Evolutionary conservation across 805 yeast genomes (phyloP), one percentile per base, ranked within the genome.

Genomic region (Hermanozyma aechmeae): DNA sequence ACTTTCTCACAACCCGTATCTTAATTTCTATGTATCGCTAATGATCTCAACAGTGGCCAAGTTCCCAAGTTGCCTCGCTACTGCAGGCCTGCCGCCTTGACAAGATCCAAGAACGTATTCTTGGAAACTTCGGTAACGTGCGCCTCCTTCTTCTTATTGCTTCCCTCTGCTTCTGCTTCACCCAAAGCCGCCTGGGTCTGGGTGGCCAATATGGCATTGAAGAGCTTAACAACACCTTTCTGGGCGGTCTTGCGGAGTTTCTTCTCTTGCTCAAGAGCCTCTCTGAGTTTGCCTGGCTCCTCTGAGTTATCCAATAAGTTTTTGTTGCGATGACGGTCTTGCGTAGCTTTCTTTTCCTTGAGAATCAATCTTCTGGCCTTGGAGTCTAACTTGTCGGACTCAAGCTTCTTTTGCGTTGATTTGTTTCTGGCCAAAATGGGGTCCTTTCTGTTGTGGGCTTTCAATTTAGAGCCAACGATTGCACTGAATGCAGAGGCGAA

Each of bases 381-480:
- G 35, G 73, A 71, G 43, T 89, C 96, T 26, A 92, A 61, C 46
- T 80, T 82, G 29, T 82, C 84, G 18, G 76, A 70, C 42, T 87
- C 96, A 32, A 81, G 68, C 40, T 82, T 77, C 56, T 77, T 79
- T 28, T 76, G 37, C 0, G 77, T 71, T 24, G 69, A 65, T 40
- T 79, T 81, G 46, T 82, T 81, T 56, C 97, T 76, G 6, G 89
- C 87, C 57, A 89, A 67, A 32, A 89, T 83, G 3, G 98, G 98
- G 51, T 87, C 95, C 25, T 71, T 71, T 48, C 96, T 68, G 47
- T 81, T 85, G 45, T 89, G 81, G 0, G 95, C 93, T 51, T 92
- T 92, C 40, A 89, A 64, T 45, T 75, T 78, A 2, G 97, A 84
- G 4, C 80, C 81, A 29, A 89, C 58, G 44, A 89, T 80, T 11